A percentile compares a stretch with the other conserved stretches of the same genome.
Evolutionary conservation across 805 yeast species (phyloP).

Genomic region (Zygosaccharomyces pseudorouxii): DNA sequence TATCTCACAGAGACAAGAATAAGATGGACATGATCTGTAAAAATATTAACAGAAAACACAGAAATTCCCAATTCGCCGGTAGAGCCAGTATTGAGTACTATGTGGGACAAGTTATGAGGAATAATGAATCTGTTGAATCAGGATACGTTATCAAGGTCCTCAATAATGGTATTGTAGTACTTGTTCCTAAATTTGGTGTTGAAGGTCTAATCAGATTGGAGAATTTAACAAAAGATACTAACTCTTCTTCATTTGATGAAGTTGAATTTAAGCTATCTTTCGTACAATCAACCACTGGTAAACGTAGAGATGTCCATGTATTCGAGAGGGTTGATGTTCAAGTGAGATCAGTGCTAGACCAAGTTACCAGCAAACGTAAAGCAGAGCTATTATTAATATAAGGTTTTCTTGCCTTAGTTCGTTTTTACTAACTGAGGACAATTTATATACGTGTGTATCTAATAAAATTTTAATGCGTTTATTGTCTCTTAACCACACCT

Average conservation of each 20-base stretch:
- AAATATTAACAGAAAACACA: constrained; percentile 88
- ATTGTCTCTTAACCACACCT: constrained; percentile 91
- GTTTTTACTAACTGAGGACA: neutral
- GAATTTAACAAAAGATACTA: constrained; percentile 58
- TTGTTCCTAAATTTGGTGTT: constrained; percentile 94
- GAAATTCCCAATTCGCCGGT: constrained; percentile 99
- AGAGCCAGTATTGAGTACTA: constrained; percentile 96
- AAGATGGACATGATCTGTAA: constrained; percentile 86
- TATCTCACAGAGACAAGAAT: constrained; percentile 77
- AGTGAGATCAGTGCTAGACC: constrained; percentile 78
- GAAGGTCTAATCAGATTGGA: constrained; percentile 88
- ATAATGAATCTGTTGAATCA: constrained; percentile 71
- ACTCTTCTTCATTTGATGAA: constrained; percentile 67
- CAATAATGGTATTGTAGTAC: constrained; percentile 88
- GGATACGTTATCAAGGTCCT: constrained; percentile 92
- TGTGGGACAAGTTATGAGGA: constrained; percentile 95
- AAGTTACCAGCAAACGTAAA: constrained; percentile 85
- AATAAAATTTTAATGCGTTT: constrained; percentile 8
- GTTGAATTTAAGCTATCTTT: constrained; percentile 67
- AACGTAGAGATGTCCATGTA: constrained; percentile 51
- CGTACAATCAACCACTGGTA: constrained; percentile 41
- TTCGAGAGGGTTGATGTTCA: constrained; percentile 84
- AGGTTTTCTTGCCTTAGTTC: constrained; percentile 1
- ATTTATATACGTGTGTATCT: constrained; percentile 1
- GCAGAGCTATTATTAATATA: constrained; percentile 66